phyloP scores from a whole-genome alignment of 768 basidiomycete genomes.

The Tricholoma bakamatsutake region DNA sequence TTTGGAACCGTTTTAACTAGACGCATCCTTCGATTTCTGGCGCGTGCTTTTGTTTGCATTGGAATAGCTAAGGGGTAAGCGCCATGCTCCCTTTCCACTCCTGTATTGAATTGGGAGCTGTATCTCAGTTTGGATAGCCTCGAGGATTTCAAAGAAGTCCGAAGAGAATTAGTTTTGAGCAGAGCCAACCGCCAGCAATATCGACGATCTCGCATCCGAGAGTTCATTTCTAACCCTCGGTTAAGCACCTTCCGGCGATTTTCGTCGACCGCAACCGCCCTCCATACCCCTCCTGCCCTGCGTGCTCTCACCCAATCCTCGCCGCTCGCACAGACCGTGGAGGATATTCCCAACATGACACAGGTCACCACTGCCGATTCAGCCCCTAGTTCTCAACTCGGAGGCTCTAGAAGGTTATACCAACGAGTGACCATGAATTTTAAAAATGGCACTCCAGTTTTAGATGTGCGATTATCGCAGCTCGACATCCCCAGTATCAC shows the following conservation, averaged over 20 bases:
- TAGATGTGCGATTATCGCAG: constrained; percentile 51
- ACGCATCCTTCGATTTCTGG: constrained; percentile 50
- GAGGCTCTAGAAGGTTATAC: constrained; percentile 3
- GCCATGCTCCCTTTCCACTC: not conserved
- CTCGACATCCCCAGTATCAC: constrained; percentile 37
- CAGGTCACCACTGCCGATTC: constrained; percentile 19
- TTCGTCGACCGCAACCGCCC: constrained; percentile 37
- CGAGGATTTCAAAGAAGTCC: constrained; percentile 48
- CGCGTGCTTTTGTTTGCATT: constrained; percentile 49
- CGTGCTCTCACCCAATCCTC: constrained; percentile 8
- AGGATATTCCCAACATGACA: constrained; percentile 10
- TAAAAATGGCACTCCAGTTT: constrained; percentile 40
- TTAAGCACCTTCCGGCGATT: constrained; percentile 49
- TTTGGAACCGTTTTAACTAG: constrained; percentile 52
- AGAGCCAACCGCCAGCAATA: constrained; percentile 6
- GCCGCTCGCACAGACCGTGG: constrained; percentile 1
- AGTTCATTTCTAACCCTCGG: constrained; percentile 51
- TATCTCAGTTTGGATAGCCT: constrained; percentile 41
- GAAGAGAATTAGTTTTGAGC: constrained; percentile 26
- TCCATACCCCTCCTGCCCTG: constrained; percentile 29
- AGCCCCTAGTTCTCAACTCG: not conserved
- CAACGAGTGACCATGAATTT: constrained; percentile 48
- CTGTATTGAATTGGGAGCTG: not conserved
- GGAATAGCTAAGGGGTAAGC: constrained; percentile 67
- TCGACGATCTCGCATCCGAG: constrained; percentile 31